Conservation (phyloP, 2,329 filamentous ascomycete species). For the Penicillium sp. region DNA sequence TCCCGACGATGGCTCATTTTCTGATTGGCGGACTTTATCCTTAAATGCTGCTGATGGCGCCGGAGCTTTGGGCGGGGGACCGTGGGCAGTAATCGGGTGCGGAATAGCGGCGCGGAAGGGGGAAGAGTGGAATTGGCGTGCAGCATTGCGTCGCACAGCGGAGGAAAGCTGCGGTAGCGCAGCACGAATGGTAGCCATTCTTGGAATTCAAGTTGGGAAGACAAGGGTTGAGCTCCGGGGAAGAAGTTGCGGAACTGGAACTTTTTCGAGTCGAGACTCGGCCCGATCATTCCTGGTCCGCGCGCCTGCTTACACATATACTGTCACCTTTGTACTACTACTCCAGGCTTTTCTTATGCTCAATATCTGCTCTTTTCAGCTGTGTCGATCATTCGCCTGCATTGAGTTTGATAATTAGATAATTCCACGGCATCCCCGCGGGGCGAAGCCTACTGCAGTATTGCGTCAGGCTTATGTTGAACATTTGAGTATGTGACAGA, state of each 20-base stretch:
- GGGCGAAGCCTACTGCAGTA: slow-evolving; percentile 6
- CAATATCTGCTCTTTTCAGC: not conserved
- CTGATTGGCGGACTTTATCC: slow-evolving; percentile 49
- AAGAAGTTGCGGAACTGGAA: slow-evolving; percentile 11
- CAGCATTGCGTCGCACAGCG: slow-evolving; percentile 14
- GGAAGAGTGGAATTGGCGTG: slow-evolving; percentile 37
- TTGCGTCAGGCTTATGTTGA: slow-evolving; percentile 9
- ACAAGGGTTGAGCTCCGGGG: slow-evolving; percentile 1
- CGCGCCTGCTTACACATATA: not conserved
- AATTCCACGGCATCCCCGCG: not conserved
- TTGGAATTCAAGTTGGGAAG: not conserved
- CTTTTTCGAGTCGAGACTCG: slow-evolving; percentile 24
- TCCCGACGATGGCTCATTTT: slow-evolving; percentile 24
- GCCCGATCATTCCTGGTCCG: slow-evolving; percentile 14
- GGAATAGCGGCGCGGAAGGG: slow-evolving; percentile 51
- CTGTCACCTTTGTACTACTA: not conserved
- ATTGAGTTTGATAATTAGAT: not conserved
- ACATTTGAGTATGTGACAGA: not conserved
- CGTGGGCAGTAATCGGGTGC: slow-evolving; percentile 58
- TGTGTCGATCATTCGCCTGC: not conserved
- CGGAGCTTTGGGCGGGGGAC: slow-evolving; percentile 60
- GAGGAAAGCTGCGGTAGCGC: slow-evolving; percentile 20
- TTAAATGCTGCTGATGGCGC: slow-evolving; percentile 50
- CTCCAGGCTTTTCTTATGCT: not conserved
- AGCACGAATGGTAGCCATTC: slow-evolving; percentile 27